Evolutionary conservation across 2,329 filamentous ascomycete species (phyloP).

Genomic region (Fusarium heterosporum): DNA sequence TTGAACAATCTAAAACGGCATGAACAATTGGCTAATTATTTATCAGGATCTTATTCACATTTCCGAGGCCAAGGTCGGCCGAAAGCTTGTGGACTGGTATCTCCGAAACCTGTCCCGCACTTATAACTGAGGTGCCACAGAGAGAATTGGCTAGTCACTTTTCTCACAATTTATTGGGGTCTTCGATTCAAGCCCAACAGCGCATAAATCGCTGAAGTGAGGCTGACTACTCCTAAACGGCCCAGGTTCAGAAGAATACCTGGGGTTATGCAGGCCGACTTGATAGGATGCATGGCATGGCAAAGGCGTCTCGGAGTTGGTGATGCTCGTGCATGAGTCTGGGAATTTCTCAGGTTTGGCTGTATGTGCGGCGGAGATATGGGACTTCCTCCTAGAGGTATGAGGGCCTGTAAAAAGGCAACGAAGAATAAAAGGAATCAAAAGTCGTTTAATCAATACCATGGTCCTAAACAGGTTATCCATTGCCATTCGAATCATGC

Average conservation of each 20-base stretch:
- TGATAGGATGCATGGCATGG: constrained; percentile 56
- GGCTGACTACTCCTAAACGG: constrained; percentile 26
- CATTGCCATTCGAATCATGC: background rate
- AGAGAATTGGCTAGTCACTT: constrained; percentile 44
- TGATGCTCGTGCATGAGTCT: constrained; percentile 50
- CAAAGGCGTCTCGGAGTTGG: constrained; percentile 59
- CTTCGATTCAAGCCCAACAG: constrained; percentile 27
- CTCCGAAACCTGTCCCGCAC: constrained; percentile 95
- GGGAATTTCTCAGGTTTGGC: constrained; percentile 48
- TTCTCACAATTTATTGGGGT: constrained; percentile 38
- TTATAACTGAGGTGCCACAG: constrained; percentile 69
- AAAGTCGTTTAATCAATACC: constrained; percentile 43
- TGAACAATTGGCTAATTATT: constrained; percentile 9
- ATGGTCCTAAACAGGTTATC: constrained; percentile 18
- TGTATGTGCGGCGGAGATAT: constrained; percentile 47
- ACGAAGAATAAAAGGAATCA: constrained; percentile 45
- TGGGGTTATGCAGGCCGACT: constrained; percentile 50
- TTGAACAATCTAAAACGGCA: constrained; percentile 43
- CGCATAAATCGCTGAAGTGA: constrained; percentile 11
- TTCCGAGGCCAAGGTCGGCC: constrained; percentile 97
- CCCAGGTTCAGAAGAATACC: constrained; percentile 39
- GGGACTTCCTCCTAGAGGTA: constrained; percentile 45
- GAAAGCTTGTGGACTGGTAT: constrained; percentile 99
- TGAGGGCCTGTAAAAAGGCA: constrained; percentile 40
- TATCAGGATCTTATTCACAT: constrained; percentile 93